Conservation (phyloP, 2,329 filamentous ascomycete species). For the Fusarium sp. region DNA sequence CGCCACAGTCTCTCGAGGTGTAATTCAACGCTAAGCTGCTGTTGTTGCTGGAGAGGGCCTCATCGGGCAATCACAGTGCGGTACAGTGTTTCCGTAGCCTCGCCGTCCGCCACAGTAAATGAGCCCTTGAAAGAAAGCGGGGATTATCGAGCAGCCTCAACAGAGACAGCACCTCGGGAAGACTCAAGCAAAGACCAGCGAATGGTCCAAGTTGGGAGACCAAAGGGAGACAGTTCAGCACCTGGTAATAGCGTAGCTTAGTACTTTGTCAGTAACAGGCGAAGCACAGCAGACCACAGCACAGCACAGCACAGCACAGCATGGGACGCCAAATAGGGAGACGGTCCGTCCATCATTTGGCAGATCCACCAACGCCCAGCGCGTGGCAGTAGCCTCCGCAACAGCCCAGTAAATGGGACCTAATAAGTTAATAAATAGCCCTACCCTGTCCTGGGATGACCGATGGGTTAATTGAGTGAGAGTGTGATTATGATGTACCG, state of each 20-base stretch:
- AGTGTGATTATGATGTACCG: constrained; percentile 25
- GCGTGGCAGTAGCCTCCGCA: constrained; percentile 33
- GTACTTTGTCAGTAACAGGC: constrained; percentile 24
- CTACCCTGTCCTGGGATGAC: constrained; percentile 24
- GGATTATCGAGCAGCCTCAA: constrained; percentile 16
- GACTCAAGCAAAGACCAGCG: constrained; percentile 14
- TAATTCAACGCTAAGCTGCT: constrained; percentile 1
- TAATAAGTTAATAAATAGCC: constrained; percentile 25
- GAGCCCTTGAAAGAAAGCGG: constrained; percentile 29
- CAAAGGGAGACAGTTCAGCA: constrained; percentile 13
- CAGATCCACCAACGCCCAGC: constrained; percentile 32
- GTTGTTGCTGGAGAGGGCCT: not conserved
- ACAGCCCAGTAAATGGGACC: constrained; percentile 1
- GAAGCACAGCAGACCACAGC: not conserved
- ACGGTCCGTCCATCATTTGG: not conserved
- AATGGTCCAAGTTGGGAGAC: constrained; percentile 25
- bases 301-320: constrained; percentile 16
- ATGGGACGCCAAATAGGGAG: constrained; percentile 14
- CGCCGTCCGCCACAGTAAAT: constrained; percentile 19
- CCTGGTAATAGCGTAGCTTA: not conserved
- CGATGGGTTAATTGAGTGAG: constrained; percentile 20
- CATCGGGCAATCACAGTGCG: constrained; percentile 16
- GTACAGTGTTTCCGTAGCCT: constrained; percentile 29
- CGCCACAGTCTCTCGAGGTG: not conserved
- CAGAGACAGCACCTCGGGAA: constrained; percentile 14